These are phyloP conservation scores for Hanseniaspora opuntiae DNA, from an alignment of 805 yeast genomes.

Conservation along the genomic window DNA sequence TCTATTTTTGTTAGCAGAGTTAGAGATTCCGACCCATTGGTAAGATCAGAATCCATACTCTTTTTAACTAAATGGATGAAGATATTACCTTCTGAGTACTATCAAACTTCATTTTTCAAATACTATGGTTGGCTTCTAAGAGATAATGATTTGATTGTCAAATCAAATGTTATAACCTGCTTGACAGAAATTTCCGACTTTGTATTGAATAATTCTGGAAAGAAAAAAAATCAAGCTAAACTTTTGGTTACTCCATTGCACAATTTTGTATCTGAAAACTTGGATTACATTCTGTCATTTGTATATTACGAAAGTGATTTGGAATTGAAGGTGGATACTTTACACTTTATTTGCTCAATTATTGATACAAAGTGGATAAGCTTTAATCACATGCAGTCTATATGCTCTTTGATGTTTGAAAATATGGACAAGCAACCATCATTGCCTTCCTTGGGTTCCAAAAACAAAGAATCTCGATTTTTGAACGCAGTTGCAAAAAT, in stretches of 20 bases:
- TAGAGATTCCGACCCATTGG: constrained; percentile 60
- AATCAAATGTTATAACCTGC: constrained; percentile 49
- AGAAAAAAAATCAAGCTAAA: constrained; percentile 4
- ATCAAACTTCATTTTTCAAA: constrained; percentile 55
- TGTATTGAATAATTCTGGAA: constrained; percentile 12
- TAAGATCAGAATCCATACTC: constrained; percentile 56
- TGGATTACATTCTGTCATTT: constrained; percentile 51
- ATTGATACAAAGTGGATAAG: constrained; percentile 50
- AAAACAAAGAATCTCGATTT: constrained; percentile 24
- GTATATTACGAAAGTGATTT: constrained; percentile 42
- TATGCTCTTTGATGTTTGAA: constrained; percentile 32
- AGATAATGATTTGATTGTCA: constrained; percentile 49
- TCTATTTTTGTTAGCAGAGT: constrained; percentile 62
- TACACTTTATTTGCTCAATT: constrained; percentile 42
- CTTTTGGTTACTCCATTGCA: constrained; percentile 46
- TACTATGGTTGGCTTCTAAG: constrained; percentile 76
- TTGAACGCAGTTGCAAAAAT: constrained; percentile 43
- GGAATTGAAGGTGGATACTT: constrained; percentile 39
- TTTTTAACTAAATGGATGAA: constrained; percentile 60
- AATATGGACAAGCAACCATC: constrained; percentile 25
- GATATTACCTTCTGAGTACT: constrained; percentile 54
- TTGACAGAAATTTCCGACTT: constrained; percentile 37
- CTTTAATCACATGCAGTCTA: constrained; percentile 36
- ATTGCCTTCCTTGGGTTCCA: constrained; percentile 17
- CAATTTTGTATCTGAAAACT: constrained; percentile 66